These are phyloP conservation scores for Ensete glaucum DNA, from an alignment of 176 grass and related monocot genomes.

Conservation along the genomic window DNA sequence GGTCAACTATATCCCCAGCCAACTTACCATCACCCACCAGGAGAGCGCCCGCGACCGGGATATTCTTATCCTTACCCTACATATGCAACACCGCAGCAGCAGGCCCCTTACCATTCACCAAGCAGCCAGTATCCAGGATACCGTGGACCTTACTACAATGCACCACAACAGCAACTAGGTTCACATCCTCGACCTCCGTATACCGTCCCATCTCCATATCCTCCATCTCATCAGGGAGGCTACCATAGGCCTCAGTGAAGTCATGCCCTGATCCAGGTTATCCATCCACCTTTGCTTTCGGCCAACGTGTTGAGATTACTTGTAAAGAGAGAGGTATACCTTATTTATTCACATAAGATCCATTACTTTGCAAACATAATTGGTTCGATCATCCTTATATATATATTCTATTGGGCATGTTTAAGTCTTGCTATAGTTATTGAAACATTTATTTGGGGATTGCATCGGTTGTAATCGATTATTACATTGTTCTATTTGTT, in stretches of 20 bases:
- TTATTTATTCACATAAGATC: too few species aligned
- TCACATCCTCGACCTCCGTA: constrained; percentile 54
- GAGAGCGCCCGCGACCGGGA: constrained; percentile 25
- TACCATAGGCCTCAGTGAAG: constrained; percentile 78
- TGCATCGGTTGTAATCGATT: too few species aligned
- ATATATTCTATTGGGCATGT: too few species aligned
- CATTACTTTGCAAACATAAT: too few species aligned
- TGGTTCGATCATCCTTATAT: too few species aligned
- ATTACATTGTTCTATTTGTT: too few species aligned
- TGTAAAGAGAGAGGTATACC: too few species aligned
- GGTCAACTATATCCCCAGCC: constrained; percentile 40
- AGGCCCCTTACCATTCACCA: constrained; percentile 34
- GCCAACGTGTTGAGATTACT: too few species aligned
- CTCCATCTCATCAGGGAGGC: constrained; percentile 45
- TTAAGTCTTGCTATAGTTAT: too few species aligned
- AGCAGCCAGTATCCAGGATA: constrained; percentile 73
- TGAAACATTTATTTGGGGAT: too few species aligned
- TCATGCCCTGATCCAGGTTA: not conserved
- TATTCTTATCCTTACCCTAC: constrained; percentile 15
- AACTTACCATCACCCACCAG: constrained; percentile 37
- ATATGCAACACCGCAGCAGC: constrained; percentile 38
- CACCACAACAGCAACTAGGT: constrained; percentile 33
- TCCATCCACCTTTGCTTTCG: not conserved
- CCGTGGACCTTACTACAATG: constrained; percentile 74
- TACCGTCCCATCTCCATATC: constrained; percentile 42